Conservation (phyloP, 495 filamentous ascomycete genomes). For the Pyronema omphalodes region DNA sequence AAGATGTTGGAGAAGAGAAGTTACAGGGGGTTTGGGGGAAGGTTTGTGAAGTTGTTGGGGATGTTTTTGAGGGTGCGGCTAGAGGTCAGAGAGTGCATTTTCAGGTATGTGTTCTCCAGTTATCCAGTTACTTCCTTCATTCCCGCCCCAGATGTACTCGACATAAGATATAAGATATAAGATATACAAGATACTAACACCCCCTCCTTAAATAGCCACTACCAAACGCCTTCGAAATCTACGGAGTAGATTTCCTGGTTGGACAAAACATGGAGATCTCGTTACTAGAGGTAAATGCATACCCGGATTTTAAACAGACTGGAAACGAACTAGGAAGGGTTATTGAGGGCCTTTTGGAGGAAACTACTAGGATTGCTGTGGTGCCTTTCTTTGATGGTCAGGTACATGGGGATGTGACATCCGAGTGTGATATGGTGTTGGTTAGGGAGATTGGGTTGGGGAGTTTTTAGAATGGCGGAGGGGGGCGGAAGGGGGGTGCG, state of each 20-base stretch:
- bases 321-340: constrained; percentile 51
- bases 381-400: constrained; percentile 37
- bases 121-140: too few relatives aligned
- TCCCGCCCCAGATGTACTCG: too few relatives aligned
- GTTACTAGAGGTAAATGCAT: constrained; percentile 88
- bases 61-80: constrained; percentile 71
- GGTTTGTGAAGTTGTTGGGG: constrained; percentile 51
- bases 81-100: constrained; percentile 73
- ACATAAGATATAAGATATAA: too few relatives aligned
- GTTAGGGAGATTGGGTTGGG: constrained; percentile 49
- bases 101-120: too few relatives aligned
- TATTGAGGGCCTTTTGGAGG: constrained; percentile 58
- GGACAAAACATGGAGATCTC: constrained; percentile 44
- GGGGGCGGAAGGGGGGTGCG: too few relatives aligned
- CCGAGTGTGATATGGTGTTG: constrained; percentile 27
- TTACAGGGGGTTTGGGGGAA: constrained; percentile 42
- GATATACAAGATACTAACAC: too few relatives aligned
- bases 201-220: constrained; percentile 37
- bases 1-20: background rate
- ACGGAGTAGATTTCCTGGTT: constrained; percentile 78
- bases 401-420: background rate
- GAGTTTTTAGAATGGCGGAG: constrained; percentile 28
- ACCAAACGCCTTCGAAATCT: constrained; percentile 77
- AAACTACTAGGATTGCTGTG: constrained; percentile 47
- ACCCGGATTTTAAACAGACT: constrained; percentile 86